These are phyloP conservation scores for Kodamaea neixiangensis DNA, from an alignment of 805 yeast species.

Conservation along the genomic window DNA sequence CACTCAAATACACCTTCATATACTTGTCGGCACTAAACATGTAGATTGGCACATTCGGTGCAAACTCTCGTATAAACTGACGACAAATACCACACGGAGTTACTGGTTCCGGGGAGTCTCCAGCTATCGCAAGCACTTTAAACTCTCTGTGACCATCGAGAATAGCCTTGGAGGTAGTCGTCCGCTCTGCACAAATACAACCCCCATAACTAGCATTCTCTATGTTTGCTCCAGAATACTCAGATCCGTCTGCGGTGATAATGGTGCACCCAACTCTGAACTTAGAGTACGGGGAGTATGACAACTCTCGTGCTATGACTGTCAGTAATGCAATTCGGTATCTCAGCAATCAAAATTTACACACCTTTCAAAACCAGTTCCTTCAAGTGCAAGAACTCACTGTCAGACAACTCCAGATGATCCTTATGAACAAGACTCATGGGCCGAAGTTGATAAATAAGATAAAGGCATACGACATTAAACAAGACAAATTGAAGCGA, in stretches of 20 bases:
- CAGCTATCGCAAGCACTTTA: slow-evolving; percentile 65
- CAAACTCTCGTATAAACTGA: slow-evolving; percentile 85
- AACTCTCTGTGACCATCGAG: slow-evolving; percentile 45
- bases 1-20: slow-evolving; percentile 51
- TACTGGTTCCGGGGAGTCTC: slow-evolving; percentile 58
- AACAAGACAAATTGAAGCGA: background rate
- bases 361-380: slow-evolving; percentile 27
- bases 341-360: slow-evolving; percentile 9
- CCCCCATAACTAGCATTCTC: slow-evolving; percentile 90
- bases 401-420: slow-evolving; percentile 21
- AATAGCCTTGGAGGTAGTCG: slow-evolving; percentile 38
- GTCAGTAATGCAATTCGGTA: background rate
- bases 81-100: slow-evolving; percentile 96
- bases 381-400: slow-evolving; percentile 27
- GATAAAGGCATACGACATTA: background rate
- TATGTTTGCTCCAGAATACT: slow-evolving; percentile 76
- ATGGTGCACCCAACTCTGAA: slow-evolving; percentile 84
- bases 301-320: slow-evolving; percentile 44
- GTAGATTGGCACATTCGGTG: slow-evolving; percentile 55
- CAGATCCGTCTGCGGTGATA: slow-evolving; percentile 50
- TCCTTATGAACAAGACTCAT: slow-evolving; percentile 7
- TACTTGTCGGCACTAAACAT: slow-evolving; percentile 57
- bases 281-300: slow-evolving; percentile 74
- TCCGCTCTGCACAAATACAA: slow-evolving; percentile 44
- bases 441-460: background rate